Evolutionary conservation across 2,329 filamentous ascomycete species (phyloP), one percentile per base, ranked within the genome.

Genomic region (Talaromyces sp.): DNA sequence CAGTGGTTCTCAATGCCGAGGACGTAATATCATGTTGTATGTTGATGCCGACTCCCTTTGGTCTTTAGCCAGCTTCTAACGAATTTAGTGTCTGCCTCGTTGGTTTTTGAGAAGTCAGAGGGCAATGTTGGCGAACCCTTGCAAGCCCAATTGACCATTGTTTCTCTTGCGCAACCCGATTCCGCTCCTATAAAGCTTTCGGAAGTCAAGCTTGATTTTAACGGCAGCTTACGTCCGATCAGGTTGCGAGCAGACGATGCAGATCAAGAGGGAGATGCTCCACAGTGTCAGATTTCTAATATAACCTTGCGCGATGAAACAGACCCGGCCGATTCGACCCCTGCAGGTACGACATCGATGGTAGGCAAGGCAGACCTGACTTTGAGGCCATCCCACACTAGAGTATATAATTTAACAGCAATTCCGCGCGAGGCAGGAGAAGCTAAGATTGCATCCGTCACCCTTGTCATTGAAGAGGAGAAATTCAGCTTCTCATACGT

Each of bases 381-480:
- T 0, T 75, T 97, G 51, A 73, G 76, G 11, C 84, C 92, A 15
- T 87, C 86, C 0, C 84, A 90, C 63, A 89, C 82, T 9, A 86
- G 84, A 58, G 84, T 93, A 0, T 88, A 90, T 64, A 85, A 90
- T 67, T 82, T 96, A 67, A 84, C 82, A 9, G 84, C 92, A 62
- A 85, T 88, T 2, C 82, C 96, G 17, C 86, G 92, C 62, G 93
- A 97, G 74, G 86, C 92, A 2, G 92, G 92, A n/a, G 85, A 91
- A 60, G 87, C 89, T 0, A 85, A 82, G 55, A 86, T 90, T 4
- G 81, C 83, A 4, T 86, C 85, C 1, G 84, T 89, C 10, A 84
- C 80, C 0, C 77, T 96, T 30, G 77, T 80, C 0, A 75, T 95
- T n/a, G 79, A 84, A 30, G 85, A 84, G 15, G 82, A 88, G 0